These are phyloP conservation scores for Starmerella bombicola DNA, from an alignment of 805 yeast genomes.

Conservation along the genomic window DNA sequence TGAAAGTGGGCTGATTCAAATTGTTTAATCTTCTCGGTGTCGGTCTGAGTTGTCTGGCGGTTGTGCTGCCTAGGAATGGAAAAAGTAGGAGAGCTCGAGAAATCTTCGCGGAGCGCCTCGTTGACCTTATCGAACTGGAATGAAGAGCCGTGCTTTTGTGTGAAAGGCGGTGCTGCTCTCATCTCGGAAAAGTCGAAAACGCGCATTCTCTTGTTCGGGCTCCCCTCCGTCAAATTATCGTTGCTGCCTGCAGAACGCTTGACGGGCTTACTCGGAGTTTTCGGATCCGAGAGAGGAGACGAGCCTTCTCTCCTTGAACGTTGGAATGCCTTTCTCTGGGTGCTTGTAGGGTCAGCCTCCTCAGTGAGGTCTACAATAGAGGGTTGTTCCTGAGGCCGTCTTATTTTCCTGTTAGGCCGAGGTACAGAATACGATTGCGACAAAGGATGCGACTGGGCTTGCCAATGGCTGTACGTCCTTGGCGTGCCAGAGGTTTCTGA, in stretches of 20 bases:
- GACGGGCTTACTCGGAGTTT: background rate
- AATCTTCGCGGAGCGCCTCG: conserved; percentile 1
- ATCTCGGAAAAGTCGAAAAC: conserved; percentile 13
- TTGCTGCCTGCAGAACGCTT: background rate
- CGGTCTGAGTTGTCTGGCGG: background rate
- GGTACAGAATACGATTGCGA: no score
- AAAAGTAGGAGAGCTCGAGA: background rate
- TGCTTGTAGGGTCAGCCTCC: background rate
- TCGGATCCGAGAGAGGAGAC: background rate
- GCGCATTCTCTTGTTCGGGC: conserved; percentile 8
- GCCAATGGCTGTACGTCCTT: no score
- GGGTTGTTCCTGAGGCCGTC: background rate
- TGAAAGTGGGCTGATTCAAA: background rate
- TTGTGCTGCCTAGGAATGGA: conserved; percentile 5
- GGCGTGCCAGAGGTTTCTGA: background rate
- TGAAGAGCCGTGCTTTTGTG: conserved; percentile 14
- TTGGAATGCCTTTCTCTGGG: background rate
- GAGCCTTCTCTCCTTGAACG: background rate
- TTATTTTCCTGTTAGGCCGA: background rate
- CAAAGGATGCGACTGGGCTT: no score
- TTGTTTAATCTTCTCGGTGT: background rate
- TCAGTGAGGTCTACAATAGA: background rate
- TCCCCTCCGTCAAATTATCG: background rate
- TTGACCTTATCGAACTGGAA: conserved; percentile 5
- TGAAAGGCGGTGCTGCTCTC: conserved; percentile 16